Evolutionary conservation across 1,284 basidiomycete genomes (phyloP), one percentile per base, ranked within the genome.

Genomic region (Ganoderma multipileum): DNA sequence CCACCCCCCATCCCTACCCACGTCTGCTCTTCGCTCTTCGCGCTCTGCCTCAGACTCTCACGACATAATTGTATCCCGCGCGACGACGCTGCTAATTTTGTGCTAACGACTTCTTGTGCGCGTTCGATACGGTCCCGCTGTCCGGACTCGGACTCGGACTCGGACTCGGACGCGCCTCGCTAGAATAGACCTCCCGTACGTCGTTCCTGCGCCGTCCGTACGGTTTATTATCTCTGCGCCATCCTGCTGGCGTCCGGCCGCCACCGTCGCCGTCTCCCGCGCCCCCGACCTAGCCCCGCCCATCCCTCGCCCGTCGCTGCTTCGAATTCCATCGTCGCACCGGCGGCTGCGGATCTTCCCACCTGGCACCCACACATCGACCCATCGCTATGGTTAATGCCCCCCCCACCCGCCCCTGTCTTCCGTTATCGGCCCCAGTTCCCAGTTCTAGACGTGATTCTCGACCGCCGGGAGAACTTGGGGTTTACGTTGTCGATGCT

Each of bases 21-120:
- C 23, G 47, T 52, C 47, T 9, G 23, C 39, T 16, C 52, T 60
- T 39, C 39, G 23, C 23, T 28, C 58, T 28, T 58, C 55, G 33
- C 55, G 55, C 38, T 39, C 58, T 36, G 58, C 58, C 26, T 42
- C 58, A 26, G 36, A 60, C 36, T 60, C 58, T 28, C 58, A 60
- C 38, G 58, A 60, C 39, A 60, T 39, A 26, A 39, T 60, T 60
- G 38, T 60, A 55, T 39, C 14, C 39, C 23, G 36, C 58, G 36
- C 39, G 23, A n/a, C 39, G 38, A 60, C 38, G 38, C 58, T 28
- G 38, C 38, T 39, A 59, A 59, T 59, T 36, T 26, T 14, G 58
- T 60, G 58, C 58, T 38, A 33, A 58, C n/a, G 55, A 36, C 58
- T 60, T 23, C 58, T 41, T 26, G 58, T 39, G 58, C 58, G 58